A percentile compares a stretch with the other conserved stretches of the same genome.
phyloP scores from a whole-genome alignment of 192 early-diverging fungal species.

The Mortierella alpina region DNA sequence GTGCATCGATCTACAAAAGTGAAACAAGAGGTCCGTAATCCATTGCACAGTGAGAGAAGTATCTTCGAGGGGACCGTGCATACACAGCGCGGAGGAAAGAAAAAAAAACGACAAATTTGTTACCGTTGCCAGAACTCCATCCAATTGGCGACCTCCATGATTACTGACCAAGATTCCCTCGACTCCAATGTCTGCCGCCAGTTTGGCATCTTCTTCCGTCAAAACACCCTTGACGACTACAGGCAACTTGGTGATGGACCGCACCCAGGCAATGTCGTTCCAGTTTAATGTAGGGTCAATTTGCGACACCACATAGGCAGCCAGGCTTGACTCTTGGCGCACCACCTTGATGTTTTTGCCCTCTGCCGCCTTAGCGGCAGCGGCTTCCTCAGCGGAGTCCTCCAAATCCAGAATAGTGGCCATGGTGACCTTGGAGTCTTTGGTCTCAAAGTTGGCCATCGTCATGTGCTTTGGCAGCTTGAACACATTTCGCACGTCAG shows the following conservation, averaged over 20 bases:
- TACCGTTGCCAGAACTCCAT: conserved; percentile 74
- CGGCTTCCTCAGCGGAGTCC: conserved; percentile 39
- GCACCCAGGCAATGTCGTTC: conserved; percentile 91
- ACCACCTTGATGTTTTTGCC: conserved; percentile 6
- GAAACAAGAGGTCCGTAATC: background rate
- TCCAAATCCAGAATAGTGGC: conserved; percentile 39
- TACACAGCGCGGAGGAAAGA: background rate
- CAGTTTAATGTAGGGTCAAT: conserved; percentile 90
- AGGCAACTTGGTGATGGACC: conserved; percentile 84
- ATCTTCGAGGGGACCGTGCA: no score
- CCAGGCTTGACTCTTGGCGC: conserved; percentile 45
- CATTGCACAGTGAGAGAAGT: background rate
- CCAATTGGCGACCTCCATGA: conserved; percentile 97
- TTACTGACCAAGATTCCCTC: conserved; percentile 93
- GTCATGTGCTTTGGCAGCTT: conserved; percentile 69
- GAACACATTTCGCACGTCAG: conserved; percentile 85
- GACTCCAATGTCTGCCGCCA: conserved; percentile 82
- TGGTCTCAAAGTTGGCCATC: conserved; percentile 72
- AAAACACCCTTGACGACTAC: conserved; percentile 95
- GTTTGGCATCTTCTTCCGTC: conserved; percentile 88
- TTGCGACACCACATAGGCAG: conserved; percentile 70
- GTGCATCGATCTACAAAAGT: conserved; percentile 67
- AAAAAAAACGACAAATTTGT: background rate
- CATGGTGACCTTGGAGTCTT: conserved; percentile 53
- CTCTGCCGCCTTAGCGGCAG: conserved; percentile 63